Conservation (phyloP, 306 rosid genomes). For the Rosa chinensis region DNA sequence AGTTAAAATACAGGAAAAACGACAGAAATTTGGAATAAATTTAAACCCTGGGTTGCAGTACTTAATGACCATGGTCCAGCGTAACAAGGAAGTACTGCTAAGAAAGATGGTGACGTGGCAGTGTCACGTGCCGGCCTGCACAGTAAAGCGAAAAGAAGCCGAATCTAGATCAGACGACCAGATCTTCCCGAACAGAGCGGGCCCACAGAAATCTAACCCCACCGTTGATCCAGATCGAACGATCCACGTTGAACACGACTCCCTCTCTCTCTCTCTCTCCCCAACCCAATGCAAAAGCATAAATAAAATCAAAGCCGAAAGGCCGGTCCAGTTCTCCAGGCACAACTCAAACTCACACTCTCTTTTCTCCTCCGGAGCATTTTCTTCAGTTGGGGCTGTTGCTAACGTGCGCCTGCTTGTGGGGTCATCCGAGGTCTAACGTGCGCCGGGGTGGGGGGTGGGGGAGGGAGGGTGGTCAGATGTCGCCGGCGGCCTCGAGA, state of each 20-base stretch:
- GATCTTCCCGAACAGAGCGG: constrained; percentile 44
- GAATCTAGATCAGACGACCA: constrained; percentile 52
- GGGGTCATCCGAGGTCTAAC: neutral
- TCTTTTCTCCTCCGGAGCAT: neutral
- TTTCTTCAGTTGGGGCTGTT: constrained; percentile 1
- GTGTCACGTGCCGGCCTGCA: constrained; percentile 76
- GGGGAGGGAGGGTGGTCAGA: constrained; percentile 23
- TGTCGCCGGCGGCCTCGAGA: constrained; percentile 46
- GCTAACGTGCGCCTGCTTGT: constrained; percentile 12
- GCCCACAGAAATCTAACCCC: neutral
- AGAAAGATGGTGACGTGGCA: neutral
- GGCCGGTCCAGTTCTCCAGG: constrained; percentile 29
- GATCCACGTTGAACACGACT: constrained; percentile 34
- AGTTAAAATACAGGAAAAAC: neutral
- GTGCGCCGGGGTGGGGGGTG: neutral
- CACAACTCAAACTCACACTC: neutral
- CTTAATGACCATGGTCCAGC: neutral
- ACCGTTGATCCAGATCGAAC: constrained; percentile 43
- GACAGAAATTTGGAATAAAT: neutral
- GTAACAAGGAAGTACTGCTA: neutral
- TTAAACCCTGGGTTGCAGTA: neutral
- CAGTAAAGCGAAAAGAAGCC: constrained; percentile 48
- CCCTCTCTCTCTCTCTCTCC: constrained; percentile 24
- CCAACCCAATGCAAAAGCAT: constrained; percentile 11
- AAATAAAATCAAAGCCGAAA: constrained; percentile 35